These are phyloP conservation scores for Zasmidium citrigriseum DNA, from an alignment of 2,329 filamentous ascomycete species.

Conservation along the genomic window DNA sequence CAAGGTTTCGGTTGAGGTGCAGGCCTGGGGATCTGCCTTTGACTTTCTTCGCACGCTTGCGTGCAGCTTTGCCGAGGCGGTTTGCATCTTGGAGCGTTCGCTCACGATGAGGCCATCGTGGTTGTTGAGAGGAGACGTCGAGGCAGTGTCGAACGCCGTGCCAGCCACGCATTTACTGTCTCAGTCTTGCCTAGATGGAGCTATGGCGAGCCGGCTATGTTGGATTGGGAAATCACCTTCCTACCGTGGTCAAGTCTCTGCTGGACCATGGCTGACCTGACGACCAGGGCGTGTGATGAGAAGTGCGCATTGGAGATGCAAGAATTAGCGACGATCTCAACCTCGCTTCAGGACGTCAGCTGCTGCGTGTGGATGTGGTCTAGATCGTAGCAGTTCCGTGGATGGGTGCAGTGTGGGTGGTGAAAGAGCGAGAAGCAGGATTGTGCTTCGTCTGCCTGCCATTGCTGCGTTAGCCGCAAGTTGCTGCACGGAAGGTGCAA, in stretches of 20 bases:
- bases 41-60: background rate
- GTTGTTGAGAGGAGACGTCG: too few relatives aligned
- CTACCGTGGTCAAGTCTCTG: constrained; percentile 1
- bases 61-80: background rate
- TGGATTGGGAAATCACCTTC: constrained; percentile 3
- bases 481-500: background rate
- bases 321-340: constrained; percentile 14
- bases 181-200: background rate
- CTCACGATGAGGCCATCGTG: background rate
- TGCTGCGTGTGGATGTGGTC: background rate
- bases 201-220: background rate
- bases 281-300: constrained; percentile 1
- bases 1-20: background rate
- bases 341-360: constrained; percentile 17
- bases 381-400: background rate
- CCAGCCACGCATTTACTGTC: background rate
- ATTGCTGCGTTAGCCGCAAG: background rate
- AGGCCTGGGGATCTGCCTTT: background rate
- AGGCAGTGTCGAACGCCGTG: background rate
- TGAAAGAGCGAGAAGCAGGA: too few relatives aligned
- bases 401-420: background rate
- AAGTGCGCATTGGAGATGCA: constrained; percentile 1
- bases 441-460: background rate
- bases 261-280: constrained; percentile 3
- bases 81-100: too few relatives aligned